A percentile compares a stretch with the other conserved stretches of the same genome.
Conservation (phyloP, 257 asterid genomes). For the Anisodus tanguticus region DNA sequence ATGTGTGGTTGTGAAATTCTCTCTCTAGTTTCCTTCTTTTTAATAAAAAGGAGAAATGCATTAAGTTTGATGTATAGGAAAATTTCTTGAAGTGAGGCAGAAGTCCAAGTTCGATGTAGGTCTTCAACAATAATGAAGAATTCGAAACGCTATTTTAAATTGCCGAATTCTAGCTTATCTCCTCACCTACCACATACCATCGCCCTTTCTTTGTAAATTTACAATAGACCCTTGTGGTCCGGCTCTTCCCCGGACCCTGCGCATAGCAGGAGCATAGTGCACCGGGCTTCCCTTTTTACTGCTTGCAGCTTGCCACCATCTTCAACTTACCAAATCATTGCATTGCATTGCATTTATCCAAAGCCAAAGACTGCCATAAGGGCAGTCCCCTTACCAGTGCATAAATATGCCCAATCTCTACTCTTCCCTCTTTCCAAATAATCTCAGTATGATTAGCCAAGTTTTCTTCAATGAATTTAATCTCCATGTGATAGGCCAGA, state of each 20-base stretch:
- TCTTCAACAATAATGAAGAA: not conserved
- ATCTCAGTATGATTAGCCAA: not conserved
- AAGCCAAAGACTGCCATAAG: not conserved
- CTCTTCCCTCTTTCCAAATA: slow-evolving; percentile 18
- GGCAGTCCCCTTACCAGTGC: not conserved
- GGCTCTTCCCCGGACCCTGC: too few relatives aligned
- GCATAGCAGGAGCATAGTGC: too few relatives aligned
- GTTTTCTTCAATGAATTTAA: slow-evolving; percentile 6
- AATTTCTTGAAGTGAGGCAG: slow-evolving; percentile 2
- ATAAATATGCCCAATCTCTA: slow-evolving; percentile 13
- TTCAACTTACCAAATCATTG: slow-evolving; percentile 21
- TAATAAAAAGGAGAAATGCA: not conserved
- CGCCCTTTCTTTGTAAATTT: not conserved
- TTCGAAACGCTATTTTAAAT: not conserved
- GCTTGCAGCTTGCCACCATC: not conserved
- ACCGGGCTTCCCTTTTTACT: too few relatives aligned
- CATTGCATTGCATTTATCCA: not conserved
- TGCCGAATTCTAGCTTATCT: not conserved
- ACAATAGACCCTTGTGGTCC: too few relatives aligned
- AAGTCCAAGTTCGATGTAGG: not conserved
- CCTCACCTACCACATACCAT: not conserved
- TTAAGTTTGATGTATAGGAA: not conserved
- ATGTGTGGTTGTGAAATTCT: not conserved
- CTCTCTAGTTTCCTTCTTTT: slow-evolving; percentile 3
- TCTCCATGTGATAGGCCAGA: not conserved